These are phyloP conservation scores for Tagetes erecta DNA, from an alignment of 129 eudicot species.

Conservation along the genomic window DNA sequence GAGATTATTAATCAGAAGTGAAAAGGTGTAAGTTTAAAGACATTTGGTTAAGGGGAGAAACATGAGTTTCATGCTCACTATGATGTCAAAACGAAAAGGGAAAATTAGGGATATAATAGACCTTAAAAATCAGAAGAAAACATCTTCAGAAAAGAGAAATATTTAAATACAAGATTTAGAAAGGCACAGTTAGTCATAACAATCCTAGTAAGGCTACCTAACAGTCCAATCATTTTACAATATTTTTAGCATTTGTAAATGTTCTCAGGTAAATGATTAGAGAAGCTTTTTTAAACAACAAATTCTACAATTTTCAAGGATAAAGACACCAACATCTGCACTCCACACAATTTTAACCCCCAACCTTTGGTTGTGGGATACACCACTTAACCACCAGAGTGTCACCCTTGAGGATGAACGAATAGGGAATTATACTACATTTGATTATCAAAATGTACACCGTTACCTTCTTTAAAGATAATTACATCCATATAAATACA, in stretches of 20 bases:
- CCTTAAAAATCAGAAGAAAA: constrained; percentile 3
- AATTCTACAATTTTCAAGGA: no score
- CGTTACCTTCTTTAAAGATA: background rate
- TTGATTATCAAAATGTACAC: background rate
- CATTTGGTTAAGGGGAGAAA: constrained; percentile 5
- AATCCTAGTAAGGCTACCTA: constrained; percentile 7
- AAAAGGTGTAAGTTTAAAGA: background rate
- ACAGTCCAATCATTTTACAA: background rate
- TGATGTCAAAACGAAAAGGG: constrained; percentile 7
- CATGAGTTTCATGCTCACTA: constrained; percentile 12
- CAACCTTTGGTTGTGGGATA: no score
- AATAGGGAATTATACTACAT: constrained; percentile 8
- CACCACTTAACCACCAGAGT: no score
- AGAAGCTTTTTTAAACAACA: no score
- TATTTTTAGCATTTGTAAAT: background rate
- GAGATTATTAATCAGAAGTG: background rate
- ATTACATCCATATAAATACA: background rate
- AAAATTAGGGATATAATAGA: background rate
- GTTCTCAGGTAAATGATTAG: background rate
- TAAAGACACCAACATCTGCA: no score
- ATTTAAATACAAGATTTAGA: constrained; percentile 6
- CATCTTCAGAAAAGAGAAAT: constrained; percentile 7
- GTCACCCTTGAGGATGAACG: background rate
- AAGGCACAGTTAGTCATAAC: constrained; percentile 1
- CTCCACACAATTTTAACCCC: no score